These are phyloP conservation scores for Prasinococcaceae sp. DNA, from an alignment of 139 green algal species.

Conservation along the genomic window DNA sequence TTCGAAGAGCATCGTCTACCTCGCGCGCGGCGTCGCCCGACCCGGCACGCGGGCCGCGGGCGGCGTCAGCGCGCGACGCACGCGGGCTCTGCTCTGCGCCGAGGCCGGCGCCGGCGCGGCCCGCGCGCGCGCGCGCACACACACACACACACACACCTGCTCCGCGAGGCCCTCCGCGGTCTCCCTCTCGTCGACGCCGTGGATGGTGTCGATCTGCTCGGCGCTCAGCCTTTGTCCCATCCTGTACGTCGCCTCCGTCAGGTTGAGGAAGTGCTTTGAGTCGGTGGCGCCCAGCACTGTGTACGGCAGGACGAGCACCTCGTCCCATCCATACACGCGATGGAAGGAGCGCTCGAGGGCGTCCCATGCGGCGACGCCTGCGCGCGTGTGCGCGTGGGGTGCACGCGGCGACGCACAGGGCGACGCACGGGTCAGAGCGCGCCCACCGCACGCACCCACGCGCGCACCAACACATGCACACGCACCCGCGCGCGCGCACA, in stretches of 20 bases:
- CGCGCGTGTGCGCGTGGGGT: neutral
- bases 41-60: too few relatives aligned
- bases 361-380: neutral
- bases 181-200: neutral
- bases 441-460: neutral
- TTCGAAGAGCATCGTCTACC: too few relatives aligned
- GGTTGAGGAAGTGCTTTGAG: neutral
- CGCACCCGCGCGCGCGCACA: too few relatives aligned
- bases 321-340: neutral
- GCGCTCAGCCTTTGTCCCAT: neutral
- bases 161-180: neutral
- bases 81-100: too few relatives aligned
- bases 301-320: too few relatives aligned
- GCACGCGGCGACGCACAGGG: neutral
- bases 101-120: too few relatives aligned
- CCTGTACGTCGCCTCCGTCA: neutral
- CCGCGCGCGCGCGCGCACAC: too few relatives aligned
- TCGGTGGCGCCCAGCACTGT: neutral
- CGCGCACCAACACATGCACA: too few relatives aligned
- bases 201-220: neutral
- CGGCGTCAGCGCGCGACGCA: too few relatives aligned
- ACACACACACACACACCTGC: neutral
- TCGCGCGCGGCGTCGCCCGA: too few relatives aligned
- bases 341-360: neutral
- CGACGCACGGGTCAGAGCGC: too few relatives aligned